Evolutionary conservation across 2,329 filamentous ascomycete genomes (phyloP).

Genomic region (Dryadomyces sulphureus): DNA sequence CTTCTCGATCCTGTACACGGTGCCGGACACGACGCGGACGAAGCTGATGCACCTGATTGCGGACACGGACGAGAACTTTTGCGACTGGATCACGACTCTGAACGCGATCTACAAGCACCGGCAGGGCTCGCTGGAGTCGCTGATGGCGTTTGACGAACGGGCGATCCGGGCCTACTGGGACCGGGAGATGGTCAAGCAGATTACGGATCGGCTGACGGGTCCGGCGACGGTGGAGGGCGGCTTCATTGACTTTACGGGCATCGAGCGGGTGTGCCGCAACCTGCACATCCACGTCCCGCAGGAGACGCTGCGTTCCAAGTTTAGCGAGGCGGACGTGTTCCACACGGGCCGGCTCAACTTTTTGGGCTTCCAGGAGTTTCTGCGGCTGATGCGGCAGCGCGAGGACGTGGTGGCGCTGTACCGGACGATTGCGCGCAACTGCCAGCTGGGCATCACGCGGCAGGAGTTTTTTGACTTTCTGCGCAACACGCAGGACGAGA

Average conservation of each 20-base stretch:
- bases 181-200: conserved; percentile 58
- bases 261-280: conserved; percentile 73
- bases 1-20: conserved; percentile 81
- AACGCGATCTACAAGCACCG: conserved; percentile 74
- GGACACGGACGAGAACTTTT: conserved; percentile 53
- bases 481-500: conserved; percentile 56
- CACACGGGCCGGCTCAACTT: conserved; percentile 57
- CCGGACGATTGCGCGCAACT: conserved; percentile 40
- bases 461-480: conserved; percentile 67
- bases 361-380: conserved; percentile 68
- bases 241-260: conserved; percentile 60
- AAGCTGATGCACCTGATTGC: conserved; percentile 85
- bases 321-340: conserved; percentile 55
- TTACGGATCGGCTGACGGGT: conserved; percentile 23
- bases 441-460: conserved; percentile 51
- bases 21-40: conserved; percentile 63
- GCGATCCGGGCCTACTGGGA: conserved; percentile 78
- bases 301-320: conserved; percentile 57
- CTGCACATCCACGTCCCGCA: conserved; percentile 84
- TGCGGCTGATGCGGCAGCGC: conserved; percentile 68
- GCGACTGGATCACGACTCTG: conserved; percentile 71
- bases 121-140: conserved; percentile 76
- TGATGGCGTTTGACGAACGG: conserved; percentile 73
- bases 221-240: conserved; percentile 39
- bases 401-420: conserved; percentile 69